A percentile compares a stretch with the other conserved stretches of the same genome.
Conservation (phyloP, 768 basidiomycete species). For the Glaciozyma antarctica region DNA sequence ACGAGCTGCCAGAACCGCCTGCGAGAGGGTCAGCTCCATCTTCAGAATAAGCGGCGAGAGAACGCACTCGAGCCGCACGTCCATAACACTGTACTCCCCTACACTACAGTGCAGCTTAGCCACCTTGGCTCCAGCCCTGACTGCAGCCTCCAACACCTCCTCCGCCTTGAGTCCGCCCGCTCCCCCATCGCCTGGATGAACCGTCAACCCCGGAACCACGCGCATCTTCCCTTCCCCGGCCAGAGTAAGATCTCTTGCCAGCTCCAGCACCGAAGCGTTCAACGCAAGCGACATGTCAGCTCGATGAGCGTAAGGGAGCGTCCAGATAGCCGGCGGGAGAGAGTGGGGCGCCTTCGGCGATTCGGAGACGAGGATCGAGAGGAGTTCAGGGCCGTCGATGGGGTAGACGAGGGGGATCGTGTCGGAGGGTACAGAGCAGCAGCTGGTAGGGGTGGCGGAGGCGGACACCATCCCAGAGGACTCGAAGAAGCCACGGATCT, state of each 20-base stretch:
- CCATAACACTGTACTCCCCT: not conserved
- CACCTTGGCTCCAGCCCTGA: not conserved
- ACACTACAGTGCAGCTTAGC: not conserved
- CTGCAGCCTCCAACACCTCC: not conserved
- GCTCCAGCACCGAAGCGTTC: not conserved
- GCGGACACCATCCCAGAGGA: too few relatives aligned
- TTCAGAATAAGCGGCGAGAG: not conserved
- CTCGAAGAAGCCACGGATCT: too few relatives aligned
- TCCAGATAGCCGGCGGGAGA: not conserved
- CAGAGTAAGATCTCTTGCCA: not conserved
- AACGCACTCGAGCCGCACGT: not conserved
- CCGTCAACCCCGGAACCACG: not conserved
- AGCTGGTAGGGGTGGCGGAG: too few relatives aligned
- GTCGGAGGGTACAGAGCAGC: too few relatives aligned
- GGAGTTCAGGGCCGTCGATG: too few relatives aligned
- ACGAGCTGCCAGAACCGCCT: not conserved
- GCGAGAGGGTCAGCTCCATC: not conserved
- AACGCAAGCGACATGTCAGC: not conserved
- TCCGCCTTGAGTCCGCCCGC: not conserved
- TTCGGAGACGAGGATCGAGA: too few relatives aligned
- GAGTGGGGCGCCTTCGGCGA: too few relatives aligned
- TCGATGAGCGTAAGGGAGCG: not conserved
- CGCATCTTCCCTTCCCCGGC: not conserved
- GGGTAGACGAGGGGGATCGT: too few relatives aligned
- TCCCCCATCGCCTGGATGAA: not conserved